Evolutionary conservation across 2,329 filamentous ascomycete genomes (phyloP), one percentile per base, ranked within the genome.

Genomic region (Aspergillus proliferans): DNA sequence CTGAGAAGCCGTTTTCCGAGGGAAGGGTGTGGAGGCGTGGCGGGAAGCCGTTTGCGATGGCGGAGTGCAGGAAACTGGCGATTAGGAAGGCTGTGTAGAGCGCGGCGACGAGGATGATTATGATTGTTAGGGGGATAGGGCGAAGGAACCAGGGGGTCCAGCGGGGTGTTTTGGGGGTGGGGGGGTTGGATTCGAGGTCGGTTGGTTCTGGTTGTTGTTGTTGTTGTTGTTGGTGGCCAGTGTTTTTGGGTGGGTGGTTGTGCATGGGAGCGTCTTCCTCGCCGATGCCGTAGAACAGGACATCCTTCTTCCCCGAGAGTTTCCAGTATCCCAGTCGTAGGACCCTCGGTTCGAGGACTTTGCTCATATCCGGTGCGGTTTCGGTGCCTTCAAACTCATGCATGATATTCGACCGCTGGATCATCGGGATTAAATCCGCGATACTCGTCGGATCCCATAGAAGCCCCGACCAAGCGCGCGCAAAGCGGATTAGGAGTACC

Each of bases 321-420:
- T 81, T 81, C 88, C 91, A 96, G 68, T 94, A 94, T 6, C 91
- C 89, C n/a, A 96, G 77, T 41, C 86, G 79, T 58, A 92, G 84
- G 4, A 79, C 73, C 54, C 81, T 81, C 14, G 67, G 52, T 76
- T 80, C 60, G 75, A 79, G 45, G 70, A 73, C 40, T 80, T 76
- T 53, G 76, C 58, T 52, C 0, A 71, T 67, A 4, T 65, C 56
- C 3, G 62, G 59, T 40, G 82, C 76, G 0, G 82, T 80, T 58
- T 91, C 86, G 0, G 84, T 83, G 3, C 82, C 81, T 10, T 80
- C 76, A 66, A 90, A 95, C 59, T 87, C 85, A 19, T 76, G 74
- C 44, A 90, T 77, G 15, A 85, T 82, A 67, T 95, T 95, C 55
- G 88, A 91, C 51, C 86, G 81, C 55, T 88, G 85, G 22, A 95